A percentile compares a stretch with the other conserved stretches of the same genome.
Evolutionary conservation across 78 protist genomes (phyloP).

Genomic region (Dictyostelium intermedium): DNA sequence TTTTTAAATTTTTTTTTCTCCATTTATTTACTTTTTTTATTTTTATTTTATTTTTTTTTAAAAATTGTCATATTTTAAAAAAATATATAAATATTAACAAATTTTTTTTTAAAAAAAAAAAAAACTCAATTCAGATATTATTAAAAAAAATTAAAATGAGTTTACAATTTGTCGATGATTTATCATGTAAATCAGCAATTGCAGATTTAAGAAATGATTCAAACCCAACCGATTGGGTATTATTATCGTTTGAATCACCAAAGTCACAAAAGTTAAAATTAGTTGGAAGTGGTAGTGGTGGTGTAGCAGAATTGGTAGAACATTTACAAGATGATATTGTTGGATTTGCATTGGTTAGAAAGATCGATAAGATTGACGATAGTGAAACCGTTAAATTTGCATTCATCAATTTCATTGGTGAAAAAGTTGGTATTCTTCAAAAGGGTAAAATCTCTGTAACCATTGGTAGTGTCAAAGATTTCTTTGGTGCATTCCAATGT

Average conservation of each 20-base stretch:
- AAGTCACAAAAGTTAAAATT: slow-evolving; percentile 60
- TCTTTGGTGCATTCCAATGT: slow-evolving; percentile 56
- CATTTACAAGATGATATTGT: slow-evolving; percentile 44
- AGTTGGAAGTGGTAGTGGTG: slow-evolving; percentile 64
- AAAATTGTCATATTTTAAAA: too few relatives aligned
- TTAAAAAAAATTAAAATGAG: slow-evolving; percentile 5
- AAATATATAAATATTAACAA: too few relatives aligned
- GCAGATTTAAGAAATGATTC: slow-evolving; percentile 58
- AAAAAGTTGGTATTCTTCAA: slow-evolving; percentile 69
- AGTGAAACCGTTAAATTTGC: slow-evolving; percentile 81
- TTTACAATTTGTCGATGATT: slow-evolving; percentile 45
- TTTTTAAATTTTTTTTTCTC: too few relatives aligned
- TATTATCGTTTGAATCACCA: slow-evolving; percentile 63
- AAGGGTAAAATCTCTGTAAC: slow-evolving; percentile 78
- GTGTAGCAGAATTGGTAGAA: slow-evolving; percentile 36
- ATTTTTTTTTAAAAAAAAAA: too few relatives aligned
- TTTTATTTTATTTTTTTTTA: too few relatives aligned
- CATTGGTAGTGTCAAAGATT: slow-evolving; percentile 49
- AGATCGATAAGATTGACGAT: slow-evolving; percentile 76
- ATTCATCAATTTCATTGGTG: slow-evolving; percentile 78
- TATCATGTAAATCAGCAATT: slow-evolving; percentile 58
- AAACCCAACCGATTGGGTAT: slow-evolving; percentile 75
- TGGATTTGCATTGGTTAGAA: slow-evolving; percentile 77
- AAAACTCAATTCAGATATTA: too few relatives aligned
- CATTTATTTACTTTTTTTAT: too few relatives aligned